Evolutionary conservation across 805 yeast species (phyloP).

Genomic region (Yamadazyma insecticola): DNA sequence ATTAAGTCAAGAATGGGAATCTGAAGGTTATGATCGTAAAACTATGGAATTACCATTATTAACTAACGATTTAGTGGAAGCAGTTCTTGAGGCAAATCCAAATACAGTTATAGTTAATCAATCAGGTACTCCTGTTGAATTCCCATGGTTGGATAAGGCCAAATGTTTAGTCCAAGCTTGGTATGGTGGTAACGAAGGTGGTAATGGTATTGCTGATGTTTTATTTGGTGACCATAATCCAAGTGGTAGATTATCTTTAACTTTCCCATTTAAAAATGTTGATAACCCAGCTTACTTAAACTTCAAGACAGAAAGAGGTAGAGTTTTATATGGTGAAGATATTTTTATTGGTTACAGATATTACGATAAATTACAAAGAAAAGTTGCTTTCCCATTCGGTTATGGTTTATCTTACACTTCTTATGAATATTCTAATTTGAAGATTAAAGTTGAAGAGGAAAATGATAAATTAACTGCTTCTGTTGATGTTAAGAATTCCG

Average conservation of each 20-base stretch:
- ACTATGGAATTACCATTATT: constrained; percentile 23
- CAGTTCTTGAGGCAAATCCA: constrained; percentile 24
- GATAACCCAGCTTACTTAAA: constrained; percentile 30
- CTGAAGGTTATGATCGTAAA: constrained; percentile 29
- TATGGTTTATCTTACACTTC: constrained; percentile 57
- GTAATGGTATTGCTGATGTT: constrained; percentile 56
- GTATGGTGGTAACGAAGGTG: constrained; percentile 53
- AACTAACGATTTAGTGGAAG: constrained; percentile 19
- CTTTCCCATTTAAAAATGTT: constrained; percentile 17
- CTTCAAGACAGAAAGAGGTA: constrained; percentile 26
- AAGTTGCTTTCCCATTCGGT: constrained; percentile 58
- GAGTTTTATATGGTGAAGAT: constrained; percentile 51
- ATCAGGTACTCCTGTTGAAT: constrained; percentile 30
- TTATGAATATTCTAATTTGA: constrained; percentile 38
- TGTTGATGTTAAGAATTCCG: constrained; percentile 46
- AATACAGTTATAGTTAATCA: constrained; percentile 30
- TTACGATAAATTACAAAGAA: constrained; percentile 48
- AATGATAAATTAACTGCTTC: constrained; percentile 27
- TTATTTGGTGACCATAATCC: constrained; percentile 58
- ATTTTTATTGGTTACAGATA: constrained; percentile 60
- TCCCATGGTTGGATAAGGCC: constrained; percentile 25
- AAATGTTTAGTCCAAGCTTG: constrained; percentile 27
- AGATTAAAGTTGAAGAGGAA: constrained; percentile 17
- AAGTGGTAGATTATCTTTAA: constrained; percentile 39
- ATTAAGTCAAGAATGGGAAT: constrained; percentile 27